Percentiles rank a stretch among this genome's conserved stretches.
Evolutionary conservation across 2,329 filamentous ascomycete species (phyloP).

Genomic region (Cytospora paraplurivora): DNA sequence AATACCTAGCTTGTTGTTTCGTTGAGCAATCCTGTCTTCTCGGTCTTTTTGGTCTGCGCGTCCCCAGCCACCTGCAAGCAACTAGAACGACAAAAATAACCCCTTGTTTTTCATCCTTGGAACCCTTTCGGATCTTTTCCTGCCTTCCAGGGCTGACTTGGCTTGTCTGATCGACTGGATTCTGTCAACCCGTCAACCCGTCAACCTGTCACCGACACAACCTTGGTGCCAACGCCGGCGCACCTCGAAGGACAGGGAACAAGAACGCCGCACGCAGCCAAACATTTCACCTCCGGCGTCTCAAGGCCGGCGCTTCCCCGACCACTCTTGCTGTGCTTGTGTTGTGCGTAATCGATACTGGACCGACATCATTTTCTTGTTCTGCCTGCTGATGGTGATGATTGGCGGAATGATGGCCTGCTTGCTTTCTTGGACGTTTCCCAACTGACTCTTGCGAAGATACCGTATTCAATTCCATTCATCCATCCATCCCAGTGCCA

Average conservation of each 20-base stretch:
- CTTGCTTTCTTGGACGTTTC: neutral
- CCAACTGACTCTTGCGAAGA: neutral
- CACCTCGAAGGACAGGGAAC: neutral
- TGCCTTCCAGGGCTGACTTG: no score
- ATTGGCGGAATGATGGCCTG: neutral
- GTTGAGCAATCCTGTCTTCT: no score
- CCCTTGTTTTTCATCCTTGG: no score
- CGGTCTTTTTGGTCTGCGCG: no score
- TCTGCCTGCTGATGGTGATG: neutral
- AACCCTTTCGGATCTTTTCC: no score
- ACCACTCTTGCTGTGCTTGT: conserved; percentile 14
- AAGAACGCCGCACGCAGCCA: neutral
- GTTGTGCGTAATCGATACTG: neutral
- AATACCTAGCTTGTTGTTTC: no score
- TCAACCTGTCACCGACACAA: no score
- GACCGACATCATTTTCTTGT: neutral
- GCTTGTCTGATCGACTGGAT: no score
- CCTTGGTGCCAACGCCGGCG: neutral
- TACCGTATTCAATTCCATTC: neutral
- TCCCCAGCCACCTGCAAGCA: no score
- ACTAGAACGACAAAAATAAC: no score
- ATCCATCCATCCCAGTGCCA: neutral
- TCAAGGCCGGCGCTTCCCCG: conserved; percentile 18
- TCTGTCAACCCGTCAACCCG: no score
- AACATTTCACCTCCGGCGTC: conserved; percentile 15